Conservation (phyloP, 2,329 filamentous ascomycete genomes). For the Fulvia fulva region DNA sequence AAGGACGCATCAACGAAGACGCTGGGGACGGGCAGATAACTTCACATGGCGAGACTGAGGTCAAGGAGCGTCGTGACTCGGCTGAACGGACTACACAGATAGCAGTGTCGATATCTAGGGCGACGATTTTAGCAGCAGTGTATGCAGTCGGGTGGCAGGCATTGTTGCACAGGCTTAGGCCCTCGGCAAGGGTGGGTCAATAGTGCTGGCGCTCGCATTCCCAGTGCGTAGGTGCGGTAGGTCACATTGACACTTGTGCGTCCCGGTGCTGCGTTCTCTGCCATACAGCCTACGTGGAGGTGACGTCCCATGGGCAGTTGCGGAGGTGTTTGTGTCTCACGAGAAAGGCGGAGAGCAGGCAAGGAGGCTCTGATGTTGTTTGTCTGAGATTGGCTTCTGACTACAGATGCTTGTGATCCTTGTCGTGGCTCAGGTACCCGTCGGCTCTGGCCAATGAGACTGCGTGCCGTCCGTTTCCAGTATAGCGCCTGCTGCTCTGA, state of each 20-base stretch:
- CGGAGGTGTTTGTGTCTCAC: conserved; percentile 4
- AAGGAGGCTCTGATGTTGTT: not conserved
- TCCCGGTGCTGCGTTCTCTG: not conserved
- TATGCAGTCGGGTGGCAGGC: not conserved
- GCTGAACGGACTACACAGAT: not conserved
- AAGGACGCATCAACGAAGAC: not conserved
- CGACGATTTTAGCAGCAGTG: not conserved
- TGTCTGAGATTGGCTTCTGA: not conserved
- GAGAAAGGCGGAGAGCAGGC: not conserved
- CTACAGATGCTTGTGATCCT: not conserved
- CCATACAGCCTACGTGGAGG: not conserved
- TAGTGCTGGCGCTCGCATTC: conserved; percentile 1
- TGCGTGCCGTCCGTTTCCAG: not conserved
- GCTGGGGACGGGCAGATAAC: not conserved
- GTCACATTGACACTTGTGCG: not conserved
- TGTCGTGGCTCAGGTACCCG: not conserved
- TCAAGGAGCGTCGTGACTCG: not conserved
- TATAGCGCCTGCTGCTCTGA: not conserved
- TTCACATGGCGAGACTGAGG: not conserved
- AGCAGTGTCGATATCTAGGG: not conserved
- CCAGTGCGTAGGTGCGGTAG: not conserved
- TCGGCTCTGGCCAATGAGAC: not conserved
- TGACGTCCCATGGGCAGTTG: conserved; percentile 4
- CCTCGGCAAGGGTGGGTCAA: not conserved
- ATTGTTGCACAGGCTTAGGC: not conserved